Evolutionary conservation across 2,329 filamentous ascomycete species (phyloP).

Genomic region (Leptographium lundbergii): DNA sequence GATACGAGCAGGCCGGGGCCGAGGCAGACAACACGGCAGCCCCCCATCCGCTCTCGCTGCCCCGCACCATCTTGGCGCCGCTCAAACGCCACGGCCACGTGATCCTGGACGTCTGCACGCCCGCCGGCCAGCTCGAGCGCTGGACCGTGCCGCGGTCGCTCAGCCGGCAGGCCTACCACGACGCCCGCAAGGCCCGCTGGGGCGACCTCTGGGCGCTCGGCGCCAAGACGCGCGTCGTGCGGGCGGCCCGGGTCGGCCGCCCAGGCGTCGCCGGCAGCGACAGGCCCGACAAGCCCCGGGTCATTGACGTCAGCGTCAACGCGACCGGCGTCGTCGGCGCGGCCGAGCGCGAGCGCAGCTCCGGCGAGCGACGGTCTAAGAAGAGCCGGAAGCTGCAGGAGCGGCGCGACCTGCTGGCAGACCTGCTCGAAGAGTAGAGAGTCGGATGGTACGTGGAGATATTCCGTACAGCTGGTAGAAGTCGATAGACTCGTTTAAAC

Average conservation of each 20-base stretch:
- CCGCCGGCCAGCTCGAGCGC: slow-evolving; percentile 71
- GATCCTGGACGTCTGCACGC: slow-evolving; percentile 82
- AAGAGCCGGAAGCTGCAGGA: not conserved
- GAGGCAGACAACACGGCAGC: slow-evolving; percentile 16
- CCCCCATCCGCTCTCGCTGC: slow-evolving; percentile 55
- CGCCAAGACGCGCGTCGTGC: slow-evolving; percentile 65
- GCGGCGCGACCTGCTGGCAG: not conserved
- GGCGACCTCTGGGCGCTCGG: slow-evolving; percentile 93
- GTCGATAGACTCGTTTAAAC: too few relatives aligned
- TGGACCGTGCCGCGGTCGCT: slow-evolving; percentile 85
- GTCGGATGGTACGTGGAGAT: too few relatives aligned
- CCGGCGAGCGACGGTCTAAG: too few relatives aligned
- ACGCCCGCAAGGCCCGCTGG: slow-evolving; percentile 83
- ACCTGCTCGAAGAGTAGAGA: not conserved
- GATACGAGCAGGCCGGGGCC: slow-evolving; percentile 42
- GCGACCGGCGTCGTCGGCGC: not conserved
- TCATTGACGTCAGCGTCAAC: not conserved
- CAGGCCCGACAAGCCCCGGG: not conserved
- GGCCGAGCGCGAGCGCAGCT: not conserved
- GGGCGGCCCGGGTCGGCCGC: slow-evolving; percentile 39
- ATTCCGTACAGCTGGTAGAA: too few relatives aligned
- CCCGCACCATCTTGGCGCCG: slow-evolving; percentile 64
- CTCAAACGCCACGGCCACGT: slow-evolving; percentile 84
- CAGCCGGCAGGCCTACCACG: slow-evolving; percentile 72
- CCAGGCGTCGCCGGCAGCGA: not conserved